Percentiles rank a stretch among this genome's conserved stretches.
Conservation (phyloP, 2,329 filamentous ascomycete genomes). For the Botrytis medusae region DNA sequence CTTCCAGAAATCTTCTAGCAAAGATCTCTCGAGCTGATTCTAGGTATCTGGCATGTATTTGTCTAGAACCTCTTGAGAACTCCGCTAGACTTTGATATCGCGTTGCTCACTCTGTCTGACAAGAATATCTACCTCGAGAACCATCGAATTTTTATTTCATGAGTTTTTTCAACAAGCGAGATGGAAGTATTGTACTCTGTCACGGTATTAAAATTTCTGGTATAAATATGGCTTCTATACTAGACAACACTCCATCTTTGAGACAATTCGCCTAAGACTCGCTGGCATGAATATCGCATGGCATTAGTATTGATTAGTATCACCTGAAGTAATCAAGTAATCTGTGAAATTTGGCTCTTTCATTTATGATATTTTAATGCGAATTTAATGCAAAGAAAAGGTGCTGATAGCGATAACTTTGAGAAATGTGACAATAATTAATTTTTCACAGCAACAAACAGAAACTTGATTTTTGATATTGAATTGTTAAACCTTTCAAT, state of each 20-base stretch:
- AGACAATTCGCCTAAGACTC: rapidly evolving
- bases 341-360: not conserved
- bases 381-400: too few relatives aligned
- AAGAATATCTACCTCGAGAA: rapidly evolving
- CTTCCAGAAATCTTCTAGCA: not conserved
- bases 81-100: rapidly evolving
- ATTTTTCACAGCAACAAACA: not conserved
- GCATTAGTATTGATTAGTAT: not conserved
- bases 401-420: not conserved
- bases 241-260: not conserved
- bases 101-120: rapidly evolving
- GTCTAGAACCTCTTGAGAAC: not conserved
- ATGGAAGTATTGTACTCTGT: rapidly evolving
- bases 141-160: not conserved
- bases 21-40: not conserved
- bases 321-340: too few relatives aligned
- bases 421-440: not conserved
- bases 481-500: rapidly evolving
- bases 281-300: rapidly evolving
- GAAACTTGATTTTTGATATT: not conserved
- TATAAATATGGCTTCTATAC: not conserved
- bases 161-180: not conserved
- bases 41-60: not conserved
- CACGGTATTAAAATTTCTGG: not conserved
- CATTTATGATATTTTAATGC: too few relatives aligned